Base-by-base conservation (phyloP, 169 alveolate genomes). In the Eimeria tenella region DNA sequence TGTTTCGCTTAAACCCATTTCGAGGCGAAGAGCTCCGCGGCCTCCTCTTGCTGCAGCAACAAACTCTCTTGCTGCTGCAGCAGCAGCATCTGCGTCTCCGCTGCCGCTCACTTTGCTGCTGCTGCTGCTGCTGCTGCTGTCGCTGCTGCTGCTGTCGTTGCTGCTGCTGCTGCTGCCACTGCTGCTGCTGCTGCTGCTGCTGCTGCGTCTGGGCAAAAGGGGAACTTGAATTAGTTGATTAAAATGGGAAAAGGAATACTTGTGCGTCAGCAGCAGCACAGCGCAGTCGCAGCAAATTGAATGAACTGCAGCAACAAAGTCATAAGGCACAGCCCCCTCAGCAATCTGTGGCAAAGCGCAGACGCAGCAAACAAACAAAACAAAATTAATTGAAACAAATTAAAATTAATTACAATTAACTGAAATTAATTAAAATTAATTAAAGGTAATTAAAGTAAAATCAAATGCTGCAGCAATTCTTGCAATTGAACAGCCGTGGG, bases 41-140 rank as follows among this genome's bases (percentile, higher is more conserved):
- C n/a, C 31, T 68, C 31, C 77, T 68, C 77, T 68, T n/a, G 77
- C 77, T 17, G 77, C 77, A 68, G 77, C n/a, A n/a, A 68, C 31
- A 68, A 17, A n/a, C 31, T 68, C 42, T 31, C 42, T 31, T 31
- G 42, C 42, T 31, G 77, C 77, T 23, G 77, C n/a, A 3, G 77
- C n/a, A 2, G 42, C 77, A 2, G 68, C 19, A 0, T 0, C 68
- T 58, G 21, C 68, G 1, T 58, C 19, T 58, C 42, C 2, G 42
- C 42, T 31, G 42, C 42, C 2, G 42, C 42, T 31, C 4, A 0
- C 2, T 0, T 31, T 31, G 42, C 42, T 31, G 42, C 42, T 31
- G 42, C 2, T 31, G 42, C 42, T 31, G 42, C 42, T 31, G 42
- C 42, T 31, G 42, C 42, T 31, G 42, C 42, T 31, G 42, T 31